Conservation (phyloP, 116 monocot genomes). For the Dioscorea cayenensis region DNA sequence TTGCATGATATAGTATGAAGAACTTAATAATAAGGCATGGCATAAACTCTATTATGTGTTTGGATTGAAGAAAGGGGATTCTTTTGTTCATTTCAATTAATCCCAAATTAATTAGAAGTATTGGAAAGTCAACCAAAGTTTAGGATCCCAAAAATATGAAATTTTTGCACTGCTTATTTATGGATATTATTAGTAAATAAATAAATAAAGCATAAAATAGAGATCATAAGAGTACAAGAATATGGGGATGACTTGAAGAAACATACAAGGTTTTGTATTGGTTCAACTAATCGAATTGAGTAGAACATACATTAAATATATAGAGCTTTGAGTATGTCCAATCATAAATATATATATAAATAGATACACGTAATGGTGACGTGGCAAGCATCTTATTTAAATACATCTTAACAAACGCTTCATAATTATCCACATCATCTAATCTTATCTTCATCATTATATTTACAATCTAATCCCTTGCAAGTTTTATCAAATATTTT, state of each 20-base stretch:
- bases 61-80: background rate
- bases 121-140: background rate
- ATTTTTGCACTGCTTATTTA: background rate
- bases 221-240: background rate
- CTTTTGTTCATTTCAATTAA: background rate
- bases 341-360: background rate
- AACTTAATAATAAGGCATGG: too few relatives aligned
- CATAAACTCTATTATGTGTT: too few relatives aligned
- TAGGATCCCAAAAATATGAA: background rate
- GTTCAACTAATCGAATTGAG: background rate
- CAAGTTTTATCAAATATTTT: too few relatives aligned
- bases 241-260: background rate
- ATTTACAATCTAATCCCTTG: too few relatives aligned
- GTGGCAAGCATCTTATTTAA: too few relatives aligned
- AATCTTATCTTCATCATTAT: too few relatives aligned
- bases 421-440: too few relatives aligned
- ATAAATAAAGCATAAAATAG: background rate
- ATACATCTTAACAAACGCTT: too few relatives aligned
- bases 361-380: background rate
- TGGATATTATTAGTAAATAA: too few relatives aligned
- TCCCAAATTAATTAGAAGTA: background rate
- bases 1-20: too few relatives aligned
- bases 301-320: background rate
- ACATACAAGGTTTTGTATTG: background rate
- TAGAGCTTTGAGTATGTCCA: background rate